phyloP scores from a whole-genome alignment of 352 stramenopile species.

The Nothophytophthora sp. region DNA sequence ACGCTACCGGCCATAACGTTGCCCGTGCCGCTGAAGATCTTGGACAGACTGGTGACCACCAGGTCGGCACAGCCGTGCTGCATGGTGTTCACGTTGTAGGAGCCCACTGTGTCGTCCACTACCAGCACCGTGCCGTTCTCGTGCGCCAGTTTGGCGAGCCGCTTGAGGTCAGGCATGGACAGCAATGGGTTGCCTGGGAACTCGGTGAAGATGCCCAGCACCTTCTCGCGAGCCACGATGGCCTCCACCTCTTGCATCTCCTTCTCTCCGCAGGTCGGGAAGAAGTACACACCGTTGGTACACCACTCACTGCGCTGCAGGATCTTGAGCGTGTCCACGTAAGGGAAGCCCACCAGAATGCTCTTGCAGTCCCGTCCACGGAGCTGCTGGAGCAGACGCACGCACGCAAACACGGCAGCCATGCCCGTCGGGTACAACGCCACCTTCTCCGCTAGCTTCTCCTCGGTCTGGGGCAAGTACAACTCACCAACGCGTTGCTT shows the following conservation, averaged over 20 bases:
- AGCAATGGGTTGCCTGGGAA: conserved; percentile 94
- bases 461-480: conserved; percentile 37
- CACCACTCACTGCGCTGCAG: conserved; percentile 87
- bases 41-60: conserved; percentile 92
- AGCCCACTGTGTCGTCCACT: conserved; percentile 91
- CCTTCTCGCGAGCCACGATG: conserved; percentile 67
- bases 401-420: conserved; percentile 82
- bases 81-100: conserved; percentile 92
- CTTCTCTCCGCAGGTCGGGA: conserved; percentile 73
- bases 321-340: conserved; percentile 95
- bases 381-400: conserved; percentile 69
- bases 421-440: conserved; percentile 90
- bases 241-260: conserved; percentile 62
- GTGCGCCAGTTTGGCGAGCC: conserved; percentile 82
- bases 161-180: conserved; percentile 78
- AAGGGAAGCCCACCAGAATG: conserved; percentile 93
- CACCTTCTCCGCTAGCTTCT: conserved; percentile 23
- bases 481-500: conserved; percentile 53
- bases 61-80: conserved; percentile 78
- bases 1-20: conserved; percentile 93
- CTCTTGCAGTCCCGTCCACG: conserved; percentile 45
- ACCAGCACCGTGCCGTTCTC: conserved; percentile 86
- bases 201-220: conserved; percentile 92
- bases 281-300: conserved; percentile 87
- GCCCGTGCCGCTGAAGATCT: conserved; percentile 92